Evolutionary conservation across 1,284 basidiomycete genomes (phyloP), one percentile per base, ranked within the genome.

Genomic region (Tetrapyrgos nigripes): DNA sequence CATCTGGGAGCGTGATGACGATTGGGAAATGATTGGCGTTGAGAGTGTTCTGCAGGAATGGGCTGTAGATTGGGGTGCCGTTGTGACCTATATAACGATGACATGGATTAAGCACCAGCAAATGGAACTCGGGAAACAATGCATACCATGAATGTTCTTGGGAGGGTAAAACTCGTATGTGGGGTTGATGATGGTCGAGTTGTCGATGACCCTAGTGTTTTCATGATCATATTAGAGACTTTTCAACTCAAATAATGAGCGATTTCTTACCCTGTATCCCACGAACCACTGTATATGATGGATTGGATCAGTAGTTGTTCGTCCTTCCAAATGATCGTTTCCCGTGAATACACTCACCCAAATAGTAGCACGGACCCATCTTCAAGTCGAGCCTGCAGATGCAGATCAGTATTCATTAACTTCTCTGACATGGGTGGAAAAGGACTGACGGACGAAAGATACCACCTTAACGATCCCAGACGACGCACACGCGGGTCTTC

Each of bases 131-230:
- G 19, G 13, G 14, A 40, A 33, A 53, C 72, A 65, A 61, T 61
- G 21, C 81, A 65, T 70, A 82, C 80, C 19, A 64, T 64, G 31
- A 72, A 78, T 40, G 70, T 74, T 72, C 61, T 80, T 79, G 3
- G 74, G 71, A 6, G 78, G 78, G 67, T 73, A 77, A 64, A 73
- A 79, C 64, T 80, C 77, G 63, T 74, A 67, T 3, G 61, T 58
- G 6, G 66, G 66, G 52, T 75, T 77, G 64, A 79, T 81, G 63
- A 74, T 72, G 19, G 14, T n/a, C 57, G 0, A 57, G 58, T 5
- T 70, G 74, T 61, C 77, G 78, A 8, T 70, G 72, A 1, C 69
- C 65, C 8, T 72, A 64, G 40, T 60, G 63, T 56, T 73, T 72
- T 8, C 9, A 14, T 33, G 31, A 33, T 14, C 14, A 14, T 8